Evolutionary conservation across 1,284 basidiomycete species (phyloP).

Genomic region (Papiliotrema laurentii): DNA sequence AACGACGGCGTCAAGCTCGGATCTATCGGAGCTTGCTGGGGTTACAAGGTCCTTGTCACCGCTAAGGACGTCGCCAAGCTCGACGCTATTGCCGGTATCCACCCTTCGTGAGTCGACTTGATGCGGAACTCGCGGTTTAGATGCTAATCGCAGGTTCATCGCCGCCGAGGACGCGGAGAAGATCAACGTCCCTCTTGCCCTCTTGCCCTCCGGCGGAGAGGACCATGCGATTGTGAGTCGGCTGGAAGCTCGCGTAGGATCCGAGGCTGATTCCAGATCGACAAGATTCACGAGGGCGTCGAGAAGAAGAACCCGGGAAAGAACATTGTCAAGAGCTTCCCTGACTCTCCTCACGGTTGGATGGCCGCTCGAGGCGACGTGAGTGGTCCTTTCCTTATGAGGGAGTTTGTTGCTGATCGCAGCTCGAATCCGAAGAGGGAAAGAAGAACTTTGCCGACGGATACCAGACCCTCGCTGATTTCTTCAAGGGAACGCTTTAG

Average conservation of each 20-base stretch:
- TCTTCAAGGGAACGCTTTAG: constrained; percentile 14
- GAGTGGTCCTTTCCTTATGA: constrained; percentile 8
- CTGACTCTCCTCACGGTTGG: constrained; percentile 47
- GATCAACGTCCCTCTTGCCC: constrained; percentile 44
- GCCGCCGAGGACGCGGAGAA: constrained; percentile 43
- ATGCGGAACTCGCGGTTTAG: neutral
- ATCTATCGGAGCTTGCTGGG: constrained; percentile 49
- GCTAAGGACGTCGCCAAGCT: constrained; percentile 21
- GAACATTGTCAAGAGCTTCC: constrained; percentile 45
- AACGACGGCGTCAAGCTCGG: constrained; percentile 40
- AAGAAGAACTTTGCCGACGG: constrained; percentile 12
- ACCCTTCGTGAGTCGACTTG: constrained; percentile 40
- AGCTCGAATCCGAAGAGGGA: constrained; percentile 11
- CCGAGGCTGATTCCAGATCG: constrained; percentile 15
- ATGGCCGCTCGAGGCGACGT: constrained; percentile 48
- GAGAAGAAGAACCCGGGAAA: constrained; percentile 43
- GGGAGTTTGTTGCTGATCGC: neutral
- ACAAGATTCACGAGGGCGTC: constrained; percentile 35
- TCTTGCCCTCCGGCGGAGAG: constrained; percentile 50
- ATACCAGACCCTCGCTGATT: constrained; percentile 10
- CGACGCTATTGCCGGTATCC: constrained; percentile 32
- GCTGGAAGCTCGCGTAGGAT: neutral
- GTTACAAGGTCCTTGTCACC: constrained; percentile 34
- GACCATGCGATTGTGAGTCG: constrained; percentile 37
- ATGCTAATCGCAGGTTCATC: constrained; percentile 38